Conservation (phyloP, 768 basidiomycete genomes). For the Boletales sp. region DNA sequence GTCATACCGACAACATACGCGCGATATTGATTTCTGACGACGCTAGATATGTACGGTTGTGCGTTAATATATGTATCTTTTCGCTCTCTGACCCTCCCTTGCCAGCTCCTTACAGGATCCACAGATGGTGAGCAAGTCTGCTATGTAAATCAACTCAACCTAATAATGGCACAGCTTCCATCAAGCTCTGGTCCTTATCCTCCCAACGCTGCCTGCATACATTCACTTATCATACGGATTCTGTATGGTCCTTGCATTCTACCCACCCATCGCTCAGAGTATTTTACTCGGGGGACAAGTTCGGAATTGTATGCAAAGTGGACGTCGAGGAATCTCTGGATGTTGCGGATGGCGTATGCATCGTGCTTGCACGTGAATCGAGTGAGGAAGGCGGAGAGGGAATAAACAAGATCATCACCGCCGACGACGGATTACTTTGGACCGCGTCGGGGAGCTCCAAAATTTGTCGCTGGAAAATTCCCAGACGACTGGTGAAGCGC, state of each 20-base stretch:
- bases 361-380: conserved; percentile 73
- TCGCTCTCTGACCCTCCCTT: conserved; percentile 3
- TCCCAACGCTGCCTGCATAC: conserved; percentile 92
- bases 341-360: conserved; percentile 85
- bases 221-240: conserved; percentile 92
- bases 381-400: conserved; percentile 50
- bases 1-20: conserved; percentile 96
- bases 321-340: conserved; percentile 83
- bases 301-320: conserved; percentile 87
- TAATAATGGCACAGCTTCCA: conserved; percentile 48
- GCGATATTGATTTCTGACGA: conserved; percentile 88
- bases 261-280: conserved; percentile 80
- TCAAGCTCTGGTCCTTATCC: conserved; percentile 91
- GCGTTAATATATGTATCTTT: conserved; percentile 3
- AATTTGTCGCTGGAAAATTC: conserved; percentile 79
- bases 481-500: conserved; percentile 33
- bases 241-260: conserved; percentile 91
- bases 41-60: conserved; percentile 72
- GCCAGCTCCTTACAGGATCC: conserved; percentile 77
- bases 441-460: conserved; percentile 82
- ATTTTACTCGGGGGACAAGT: conserved; percentile 94
- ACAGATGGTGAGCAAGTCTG: conserved; percentile 52
- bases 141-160: conserved; percentile 6
- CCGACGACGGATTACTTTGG: conserved; percentile 87
- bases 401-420: conserved; percentile 77